These are phyloP conservation scores for Plasmopara viticola DNA, from an alignment of 352 stramenopile species.

Conservation along the genomic window DNA sequence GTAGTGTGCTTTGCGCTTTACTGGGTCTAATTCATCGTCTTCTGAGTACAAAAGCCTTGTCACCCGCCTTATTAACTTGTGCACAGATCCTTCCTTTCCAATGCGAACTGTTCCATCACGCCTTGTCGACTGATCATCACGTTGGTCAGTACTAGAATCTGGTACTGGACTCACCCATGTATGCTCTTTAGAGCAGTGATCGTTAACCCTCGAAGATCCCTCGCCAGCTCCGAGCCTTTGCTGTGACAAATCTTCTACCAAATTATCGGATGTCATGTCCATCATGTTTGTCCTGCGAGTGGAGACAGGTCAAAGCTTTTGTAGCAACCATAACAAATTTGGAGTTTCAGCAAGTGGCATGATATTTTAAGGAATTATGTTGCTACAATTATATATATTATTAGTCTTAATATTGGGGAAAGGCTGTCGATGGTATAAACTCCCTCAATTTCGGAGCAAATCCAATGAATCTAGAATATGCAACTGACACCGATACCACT, in stretches of 20 bases:
- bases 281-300: constrained; percentile 39
- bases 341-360: too few species aligned
- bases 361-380: too few species aligned
- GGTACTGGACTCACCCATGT: constrained; percentile 15
- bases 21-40: constrained; percentile 30
- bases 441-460: constrained; percentile 8
- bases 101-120: constrained; percentile 2
- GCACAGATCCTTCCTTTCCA: constrained; percentile 22
- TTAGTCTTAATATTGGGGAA: too few species aligned
- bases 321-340: too few species aligned
- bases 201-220: constrained; percentile 2
- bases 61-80: constrained; percentile 29
- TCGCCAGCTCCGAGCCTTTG: constrained; percentile 8
- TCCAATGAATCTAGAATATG: constrained; percentile 8
- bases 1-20: constrained; percentile 45
- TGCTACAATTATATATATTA: too few species aligned
- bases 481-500: constrained; percentile 3
- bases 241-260: constrained; percentile 17
- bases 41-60: constrained; percentile 36
- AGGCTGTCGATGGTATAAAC: neutral
- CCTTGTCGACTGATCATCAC: neutral
- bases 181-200: constrained; percentile 5
- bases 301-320: neutral
- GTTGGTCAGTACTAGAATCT: neutral
- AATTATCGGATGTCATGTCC: constrained; percentile 32